phyloP scores from a whole-genome alignment of 331 rosid genomes.

The Acacia concinna region DNA sequence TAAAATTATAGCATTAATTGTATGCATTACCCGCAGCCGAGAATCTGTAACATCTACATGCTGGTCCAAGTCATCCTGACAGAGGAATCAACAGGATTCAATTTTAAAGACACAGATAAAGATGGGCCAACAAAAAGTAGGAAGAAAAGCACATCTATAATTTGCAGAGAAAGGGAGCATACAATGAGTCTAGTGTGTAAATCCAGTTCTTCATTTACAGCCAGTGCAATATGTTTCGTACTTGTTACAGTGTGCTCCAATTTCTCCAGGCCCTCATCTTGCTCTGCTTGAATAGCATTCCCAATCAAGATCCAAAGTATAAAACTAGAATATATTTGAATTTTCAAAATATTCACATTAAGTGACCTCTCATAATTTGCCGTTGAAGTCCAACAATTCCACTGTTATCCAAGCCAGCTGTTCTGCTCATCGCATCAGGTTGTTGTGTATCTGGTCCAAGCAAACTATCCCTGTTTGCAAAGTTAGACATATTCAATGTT shows the following conservation, averaged over 20 bases:
- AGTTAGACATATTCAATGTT: conserved; percentile 71
- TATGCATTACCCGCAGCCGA: conserved; percentile 71
- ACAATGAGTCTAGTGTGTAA: conserved; percentile 94
- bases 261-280: conserved; percentile 95
- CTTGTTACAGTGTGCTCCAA: conserved; percentile 88
- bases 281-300: conserved; percentile 61
- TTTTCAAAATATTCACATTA: conserved; percentile 30
- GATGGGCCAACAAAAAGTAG: neutral
- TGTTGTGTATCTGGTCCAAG: conserved; percentile 85
- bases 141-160: neutral
- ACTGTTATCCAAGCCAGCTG: conserved; percentile 77
- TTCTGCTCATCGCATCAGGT: conserved; percentile 73
- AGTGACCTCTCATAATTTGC: conserved; percentile 80
- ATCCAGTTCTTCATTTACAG: conserved; percentile 93
- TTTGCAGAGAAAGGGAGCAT: conserved; percentile 27
- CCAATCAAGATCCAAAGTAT: conserved; percentile 34
- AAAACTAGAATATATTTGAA: conserved; percentile 23
- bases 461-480: conserved; percentile 91
- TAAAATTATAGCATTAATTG: conserved; percentile 18
- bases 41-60: conserved; percentile 93
- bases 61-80: conserved; percentile 93
- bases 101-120: conserved; percentile 16
- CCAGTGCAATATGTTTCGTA: conserved; percentile 97
- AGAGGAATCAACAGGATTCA: conserved; percentile 23
- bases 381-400: conserved; percentile 89